Evolutionary conservation across 805 yeast species (phyloP).

Genomic region (Yamadazyma kitorensis): DNA sequence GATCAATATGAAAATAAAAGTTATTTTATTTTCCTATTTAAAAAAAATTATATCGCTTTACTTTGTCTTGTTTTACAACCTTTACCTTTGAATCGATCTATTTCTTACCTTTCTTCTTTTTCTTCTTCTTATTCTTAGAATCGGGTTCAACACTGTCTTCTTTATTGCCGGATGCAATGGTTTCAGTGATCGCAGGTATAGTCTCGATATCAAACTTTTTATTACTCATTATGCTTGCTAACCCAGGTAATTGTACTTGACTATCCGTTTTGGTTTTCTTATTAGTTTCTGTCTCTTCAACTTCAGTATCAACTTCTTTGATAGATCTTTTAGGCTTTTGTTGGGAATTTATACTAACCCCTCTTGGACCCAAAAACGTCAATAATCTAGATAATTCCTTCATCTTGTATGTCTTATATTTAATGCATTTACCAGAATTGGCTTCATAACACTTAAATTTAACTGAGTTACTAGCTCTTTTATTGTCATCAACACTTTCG

Average conservation of each 20-base stretch:
- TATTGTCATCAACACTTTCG: constrained; percentile 11
- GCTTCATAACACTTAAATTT: constrained; percentile 67
- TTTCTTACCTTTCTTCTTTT: constrained; percentile 32
- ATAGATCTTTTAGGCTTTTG: no score
- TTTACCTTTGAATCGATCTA: no score
- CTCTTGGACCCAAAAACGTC: constrained; percentile 70
- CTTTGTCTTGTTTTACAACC: no score
- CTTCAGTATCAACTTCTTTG: constrained; percentile 8
- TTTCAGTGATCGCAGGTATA: constrained; percentile 7
- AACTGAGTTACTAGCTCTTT: constrained; percentile 31
- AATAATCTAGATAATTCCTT: constrained; percentile 75
- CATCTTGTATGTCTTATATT: constrained; percentile 53
- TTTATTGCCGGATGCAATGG: constrained; percentile 9
- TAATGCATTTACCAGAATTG: constrained; percentile 57
- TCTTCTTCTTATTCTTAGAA: constrained; percentile 20
- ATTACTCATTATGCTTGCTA: constrained; percentile 42
- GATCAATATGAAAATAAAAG: no score
- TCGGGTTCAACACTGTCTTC: constrained; percentile 6
- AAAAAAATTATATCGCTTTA: no score
- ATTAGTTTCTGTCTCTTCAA: constrained; percentile 2
- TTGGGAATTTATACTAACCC: constrained; percentile 39
- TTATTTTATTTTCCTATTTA: no score
- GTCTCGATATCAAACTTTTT: constrained; percentile 23
- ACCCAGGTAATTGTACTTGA: constrained; percentile 29
- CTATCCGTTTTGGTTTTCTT: constrained; percentile 8